Evolutionary conservation across 2,329 filamentous ascomycete species (phyloP), one percentile per base, ranked within the genome.

Genomic region (Phaeosphaeria sp.): DNA sequence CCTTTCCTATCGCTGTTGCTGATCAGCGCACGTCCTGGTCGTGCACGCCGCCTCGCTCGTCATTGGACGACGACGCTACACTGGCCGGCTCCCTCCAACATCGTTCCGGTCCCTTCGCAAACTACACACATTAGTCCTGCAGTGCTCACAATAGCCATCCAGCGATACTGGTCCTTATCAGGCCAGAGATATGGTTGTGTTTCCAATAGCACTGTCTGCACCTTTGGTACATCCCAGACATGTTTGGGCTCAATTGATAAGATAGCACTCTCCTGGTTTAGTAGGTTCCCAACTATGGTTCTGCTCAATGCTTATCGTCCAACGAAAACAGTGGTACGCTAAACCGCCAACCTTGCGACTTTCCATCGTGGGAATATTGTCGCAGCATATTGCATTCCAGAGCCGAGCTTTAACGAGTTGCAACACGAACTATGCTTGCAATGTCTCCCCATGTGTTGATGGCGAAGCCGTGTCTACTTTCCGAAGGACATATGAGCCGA

Each of bases 171-270:
- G 42, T 22, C 6, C 42, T 22, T 46, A 46, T 46, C 42, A 46
- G 42, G 42, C 42, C 42, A 21, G 11, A 21, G n/a, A 13, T 21
- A 46, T 46, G n/a, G 3, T 21, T 18, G 25, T 30, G 25, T 30
- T 30, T 30, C 25, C 11, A 30, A 30, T 30, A 30, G 25, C 11
- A 5, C 25, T 30, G 25, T 30, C 25, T 30, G 25, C 25, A 30
- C 11, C 6, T 30, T 30, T 30, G 25, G 20, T n/a, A 21, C 18
- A 11, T 27, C 21, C 18, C 48, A 27, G 43, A 25, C 36, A 51
- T 25, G 15, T 25, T 20, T 33, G 48, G 36, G 36, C 39, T 51
- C 22, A 20, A 27, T 36, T 41, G 51, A 53, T 53, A 53, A 53
- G 43, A 47, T 23, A 41, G 43, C n/a, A 47, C 25, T 22, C 22